phyloP scores from a whole-genome alignment of 2,329 filamentous ascomycete species.

The Amauroascus niger region DNA sequence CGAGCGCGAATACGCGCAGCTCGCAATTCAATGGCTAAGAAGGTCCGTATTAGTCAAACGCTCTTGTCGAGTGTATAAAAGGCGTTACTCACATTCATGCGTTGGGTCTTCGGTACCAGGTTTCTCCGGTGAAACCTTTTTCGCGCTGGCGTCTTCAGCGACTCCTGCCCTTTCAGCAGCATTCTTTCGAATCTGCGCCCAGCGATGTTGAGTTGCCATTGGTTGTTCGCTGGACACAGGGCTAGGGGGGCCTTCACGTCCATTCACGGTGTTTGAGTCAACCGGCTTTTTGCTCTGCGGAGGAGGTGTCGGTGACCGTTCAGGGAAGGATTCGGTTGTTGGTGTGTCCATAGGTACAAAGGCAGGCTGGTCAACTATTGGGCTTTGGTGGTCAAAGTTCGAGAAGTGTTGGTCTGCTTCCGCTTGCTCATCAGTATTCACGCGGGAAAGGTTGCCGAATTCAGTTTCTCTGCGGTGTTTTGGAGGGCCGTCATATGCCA shows the following conservation, averaged over 20 bases:
- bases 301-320: conserved; percentile 20
- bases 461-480: conserved; percentile 42
- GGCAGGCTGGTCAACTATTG: conserved; percentile 74
- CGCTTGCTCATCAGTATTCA: conserved; percentile 44
- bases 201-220: conserved; percentile 58
- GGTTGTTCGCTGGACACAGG: conserved; percentile 8
- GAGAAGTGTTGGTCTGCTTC: conserved; percentile 46
- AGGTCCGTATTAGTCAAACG: neutral
- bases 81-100: conserved; percentile 68
- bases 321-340: conserved; percentile 9
- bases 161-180: conserved; percentile 69
- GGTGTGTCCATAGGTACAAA: conserved; percentile 57
- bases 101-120: conserved; percentile 81
- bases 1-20: conserved; percentile 96
- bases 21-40: conserved; percentile 78
- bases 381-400: conserved; percentile 71
- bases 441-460: conserved; percentile 50
- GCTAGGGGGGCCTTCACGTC: neutral
- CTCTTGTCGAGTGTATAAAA: neutral
- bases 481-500: conserved; percentile 25
- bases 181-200: conserved; percentile 94
- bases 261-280: neutral
- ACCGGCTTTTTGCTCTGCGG: conserved; percentile 16
- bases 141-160: conserved; percentile 54
- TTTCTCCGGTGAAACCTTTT: conserved; percentile 40